Percentiles rank a stretch among this genome's conserved stretches.
Evolutionary conservation across 129 eudicot species (phyloP).

Genomic region (Escallonia rubra): DNA sequence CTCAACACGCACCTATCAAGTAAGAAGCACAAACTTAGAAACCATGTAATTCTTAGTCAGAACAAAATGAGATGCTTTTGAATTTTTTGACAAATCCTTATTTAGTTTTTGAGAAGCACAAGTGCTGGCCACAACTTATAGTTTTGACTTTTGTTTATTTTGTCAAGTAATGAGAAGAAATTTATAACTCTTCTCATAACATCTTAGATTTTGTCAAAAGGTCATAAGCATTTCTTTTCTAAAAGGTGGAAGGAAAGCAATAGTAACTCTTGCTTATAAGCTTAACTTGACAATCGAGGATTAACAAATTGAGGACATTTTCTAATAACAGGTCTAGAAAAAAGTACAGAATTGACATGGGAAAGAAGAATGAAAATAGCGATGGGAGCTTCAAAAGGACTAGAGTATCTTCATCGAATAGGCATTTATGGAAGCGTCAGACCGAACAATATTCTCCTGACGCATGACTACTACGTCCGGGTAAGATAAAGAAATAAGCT

Average conservation of each 20-base stretch:
- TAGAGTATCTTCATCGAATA: conserved; percentile 30
- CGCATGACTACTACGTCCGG: conserved; percentile 42
- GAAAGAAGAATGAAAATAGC: conserved; percentile 47
- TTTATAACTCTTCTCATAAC: background rate
- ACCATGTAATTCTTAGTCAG: background rate
- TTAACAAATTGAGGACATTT: background rate
- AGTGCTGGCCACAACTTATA: too few species aligned
- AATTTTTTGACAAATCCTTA: too few species aligned
- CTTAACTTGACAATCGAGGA: too few species aligned
- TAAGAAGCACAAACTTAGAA: background rate
- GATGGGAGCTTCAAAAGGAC: conserved; percentile 37
- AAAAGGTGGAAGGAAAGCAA: too few species aligned
- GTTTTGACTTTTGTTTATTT: too few species aligned
- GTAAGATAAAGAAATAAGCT: conserved; percentile 14
- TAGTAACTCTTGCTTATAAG: too few species aligned
- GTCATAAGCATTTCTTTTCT: too few species aligned
- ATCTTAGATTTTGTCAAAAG: too few species aligned
- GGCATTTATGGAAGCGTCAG: conserved; percentile 38
- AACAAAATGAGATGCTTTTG: background rate
- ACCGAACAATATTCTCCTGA: conserved; percentile 45
- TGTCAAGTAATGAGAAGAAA: too few species aligned
- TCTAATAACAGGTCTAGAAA: conserved; percentile 12
- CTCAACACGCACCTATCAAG: conserved; percentile 38
- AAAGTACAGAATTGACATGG: conserved; percentile 40
- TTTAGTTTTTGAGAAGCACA: too few species aligned